Evolutionary conservation across 2,329 filamentous ascomycete species (phyloP).

Genomic region (Sporothrix humicola): DNA sequence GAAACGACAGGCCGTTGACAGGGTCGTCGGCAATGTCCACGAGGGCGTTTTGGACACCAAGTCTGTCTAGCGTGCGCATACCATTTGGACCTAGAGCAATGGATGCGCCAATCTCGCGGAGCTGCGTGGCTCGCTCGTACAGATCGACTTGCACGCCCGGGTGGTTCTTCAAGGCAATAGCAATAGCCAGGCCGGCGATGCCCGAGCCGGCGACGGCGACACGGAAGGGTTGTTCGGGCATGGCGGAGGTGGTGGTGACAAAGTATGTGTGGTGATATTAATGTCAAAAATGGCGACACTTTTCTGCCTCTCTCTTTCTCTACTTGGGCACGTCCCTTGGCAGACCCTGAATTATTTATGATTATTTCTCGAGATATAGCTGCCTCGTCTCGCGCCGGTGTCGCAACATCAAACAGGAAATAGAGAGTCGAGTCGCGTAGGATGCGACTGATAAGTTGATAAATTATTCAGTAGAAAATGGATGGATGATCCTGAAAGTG

Average conservation of each 20-base stretch:
- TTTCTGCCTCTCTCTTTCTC: background rate
- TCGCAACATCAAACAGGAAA: background rate
- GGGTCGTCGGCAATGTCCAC: constrained; percentile 9
- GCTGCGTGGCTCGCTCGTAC: constrained; percentile 55
- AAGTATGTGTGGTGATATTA: background rate
- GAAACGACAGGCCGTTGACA: constrained; percentile 48
- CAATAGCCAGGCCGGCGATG: constrained; percentile 47
- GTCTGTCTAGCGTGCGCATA: constrained; percentile 56
- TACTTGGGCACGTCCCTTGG: constrained; percentile 1
- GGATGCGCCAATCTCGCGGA: constrained; percentile 55
- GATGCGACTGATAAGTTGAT: background rate
- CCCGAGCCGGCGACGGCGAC: constrained; percentile 35
- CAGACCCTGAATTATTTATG: constrained; percentile 9
- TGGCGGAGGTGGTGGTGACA: background rate
- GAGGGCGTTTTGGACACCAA: constrained; percentile 56
- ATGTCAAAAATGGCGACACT: background rate
- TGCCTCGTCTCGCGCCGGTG: constrained; percentile 12
- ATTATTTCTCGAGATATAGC: background rate
- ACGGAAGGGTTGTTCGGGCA: constrained; percentile 1
- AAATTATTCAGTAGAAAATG: background rate
- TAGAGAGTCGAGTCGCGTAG: background rate
- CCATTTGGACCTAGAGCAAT: constrained; percentile 60
- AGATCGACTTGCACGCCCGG: constrained; percentile 45
- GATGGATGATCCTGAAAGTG: no score
- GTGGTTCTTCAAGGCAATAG: constrained; percentile 41